phyloP scores from a whole-genome alignment of 805 yeast genomes.

The Cyberlindnera mississippiensis region DNA sequence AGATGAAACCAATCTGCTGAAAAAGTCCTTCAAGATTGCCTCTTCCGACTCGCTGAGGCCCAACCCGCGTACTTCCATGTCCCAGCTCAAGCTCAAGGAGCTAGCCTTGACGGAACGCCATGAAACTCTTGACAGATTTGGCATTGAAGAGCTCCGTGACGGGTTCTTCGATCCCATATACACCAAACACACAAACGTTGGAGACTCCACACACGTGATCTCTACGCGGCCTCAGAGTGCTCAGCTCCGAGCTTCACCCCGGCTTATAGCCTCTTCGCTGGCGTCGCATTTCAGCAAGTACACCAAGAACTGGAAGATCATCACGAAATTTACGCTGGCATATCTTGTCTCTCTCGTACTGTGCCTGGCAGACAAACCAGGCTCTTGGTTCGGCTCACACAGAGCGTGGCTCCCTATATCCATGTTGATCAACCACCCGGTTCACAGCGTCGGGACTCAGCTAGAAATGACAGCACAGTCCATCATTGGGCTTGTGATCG shows the following conservation, averaged over 20 bases:
- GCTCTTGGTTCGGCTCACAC: conserved; percentile 40
- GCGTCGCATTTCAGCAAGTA: not conserved
- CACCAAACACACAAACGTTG: conserved; percentile 26
- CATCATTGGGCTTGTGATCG: conserved; percentile 37
- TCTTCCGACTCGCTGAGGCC: conserved; percentile 8
- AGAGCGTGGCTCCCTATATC: conserved; percentile 41
- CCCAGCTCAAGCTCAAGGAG: conserved; percentile 32
- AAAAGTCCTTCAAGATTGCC: conserved; percentile 11
- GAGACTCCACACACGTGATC: conserved; percentile 1
- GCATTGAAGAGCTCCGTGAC: conserved; percentile 42
- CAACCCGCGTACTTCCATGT: conserved; percentile 32
- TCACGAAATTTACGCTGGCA: conserved; percentile 29
- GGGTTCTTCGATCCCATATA: conserved; percentile 47
- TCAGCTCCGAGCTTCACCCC: not conserved
- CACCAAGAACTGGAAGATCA: conserved; percentile 15
- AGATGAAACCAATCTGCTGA: conserved; percentile 12
- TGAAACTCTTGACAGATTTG: conserved; percentile 31
- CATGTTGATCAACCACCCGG: conserved; percentile 43
- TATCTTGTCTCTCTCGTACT: conserved; percentile 37
- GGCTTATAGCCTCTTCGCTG: no score
- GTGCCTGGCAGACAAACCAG: conserved; percentile 35
- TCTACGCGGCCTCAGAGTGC: not conserved
- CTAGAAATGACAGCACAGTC: conserved; percentile 41
- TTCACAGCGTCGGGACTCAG: conserved; percentile 43
- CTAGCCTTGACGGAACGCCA: conserved; percentile 20